Evolutionary conservation across 2,329 filamentous ascomycete species (phyloP).

Genomic region (Penicillium olsonii): DNA sequence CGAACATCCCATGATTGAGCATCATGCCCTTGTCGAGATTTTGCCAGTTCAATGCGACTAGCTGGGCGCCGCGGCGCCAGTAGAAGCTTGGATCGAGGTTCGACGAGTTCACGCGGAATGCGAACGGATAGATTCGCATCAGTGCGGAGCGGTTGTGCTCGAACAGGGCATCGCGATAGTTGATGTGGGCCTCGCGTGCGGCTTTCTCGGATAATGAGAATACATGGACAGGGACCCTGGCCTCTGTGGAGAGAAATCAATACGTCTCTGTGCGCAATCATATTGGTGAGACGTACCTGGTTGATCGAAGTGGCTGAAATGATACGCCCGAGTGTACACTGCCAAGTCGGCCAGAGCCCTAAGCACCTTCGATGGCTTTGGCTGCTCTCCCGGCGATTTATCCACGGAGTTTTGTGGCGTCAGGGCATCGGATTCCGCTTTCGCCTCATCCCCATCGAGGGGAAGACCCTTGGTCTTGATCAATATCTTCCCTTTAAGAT

Average conservation of each 20-base stretch:
- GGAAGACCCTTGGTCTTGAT: slow-evolving; percentile 75
- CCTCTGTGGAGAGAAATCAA: slow-evolving; percentile 35
- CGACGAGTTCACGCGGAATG: slow-evolving; percentile 76
- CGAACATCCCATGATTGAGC: slow-evolving; percentile 93
- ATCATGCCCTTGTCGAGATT: slow-evolving; percentile 90
- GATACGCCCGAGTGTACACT: slow-evolving; percentile 83
- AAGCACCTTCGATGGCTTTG: slow-evolving; percentile 64
- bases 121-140: slow-evolving; percentile 87
- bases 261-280: neutral
- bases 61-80: slow-evolving; percentile 86
- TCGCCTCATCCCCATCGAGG: slow-evolving; percentile 39
- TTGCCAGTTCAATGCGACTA: slow-evolving; percentile 94
- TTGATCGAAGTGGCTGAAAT: slow-evolving; percentile 72
- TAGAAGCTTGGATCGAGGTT: slow-evolving; percentile 83
- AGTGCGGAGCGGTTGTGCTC: slow-evolving; percentile 78
- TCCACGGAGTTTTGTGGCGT: slow-evolving; percentile 7
- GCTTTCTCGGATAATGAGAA: slow-evolving; percentile 66
- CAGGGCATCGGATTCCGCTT: slow-evolving; percentile 14
- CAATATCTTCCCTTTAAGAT: slow-evolving; percentile 77
- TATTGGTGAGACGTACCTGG: slow-evolving; percentile 52
- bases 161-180: slow-evolving; percentile 65
- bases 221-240: slow-evolving; percentile 60
- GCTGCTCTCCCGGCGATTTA: slow-evolving; percentile 4
- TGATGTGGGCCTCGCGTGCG: slow-evolving; percentile 64
- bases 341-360: slow-evolving; percentile 72